phyloP scores from a whole-genome alignment of 768 basidiomycete genomes.

The Lentinula raphanica region DNA sequence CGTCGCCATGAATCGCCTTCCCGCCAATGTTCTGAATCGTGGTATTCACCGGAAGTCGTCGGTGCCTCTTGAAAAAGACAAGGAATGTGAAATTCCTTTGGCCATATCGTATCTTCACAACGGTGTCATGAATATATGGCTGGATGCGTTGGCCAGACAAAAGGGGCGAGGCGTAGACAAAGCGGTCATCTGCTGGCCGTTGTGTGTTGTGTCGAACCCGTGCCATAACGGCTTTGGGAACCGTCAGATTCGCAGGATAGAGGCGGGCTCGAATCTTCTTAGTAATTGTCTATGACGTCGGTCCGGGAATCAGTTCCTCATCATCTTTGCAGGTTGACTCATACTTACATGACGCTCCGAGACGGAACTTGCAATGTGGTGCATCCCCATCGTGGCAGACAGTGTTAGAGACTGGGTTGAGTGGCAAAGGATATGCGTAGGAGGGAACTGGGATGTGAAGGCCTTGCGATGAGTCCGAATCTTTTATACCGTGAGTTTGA shows the following conservation, averaged over 20 bases:
- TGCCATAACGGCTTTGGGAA: background rate
- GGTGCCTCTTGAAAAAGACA: constrained; percentile 1
- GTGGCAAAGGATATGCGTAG: too few relatives aligned
- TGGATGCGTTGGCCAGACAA: background rate
- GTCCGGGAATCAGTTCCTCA: too few relatives aligned
- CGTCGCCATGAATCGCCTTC: background rate
- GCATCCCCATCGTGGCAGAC: background rate
- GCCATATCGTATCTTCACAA: background rate
- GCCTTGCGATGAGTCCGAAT: background rate
- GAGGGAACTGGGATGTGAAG: too few relatives aligned
- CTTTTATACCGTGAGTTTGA: background rate
- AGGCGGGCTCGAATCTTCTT: background rate
- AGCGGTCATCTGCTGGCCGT: background rate
- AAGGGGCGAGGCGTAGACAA: background rate
- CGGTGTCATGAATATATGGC: background rate
- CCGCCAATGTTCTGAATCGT: background rate
- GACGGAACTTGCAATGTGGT: background rate
- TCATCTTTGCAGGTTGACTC: too few relatives aligned
- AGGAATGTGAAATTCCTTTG: background rate
- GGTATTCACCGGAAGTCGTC: background rate
- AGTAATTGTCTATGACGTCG: background rate
- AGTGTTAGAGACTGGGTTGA: too few relatives aligned
- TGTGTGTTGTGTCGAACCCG: background rate
- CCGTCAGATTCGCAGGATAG: background rate
- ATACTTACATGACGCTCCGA: background rate